Base-by-base conservation (phyloP, 2,329 filamentous ascomycete genomes). In the Aureobasidium subglaciale region DNA sequence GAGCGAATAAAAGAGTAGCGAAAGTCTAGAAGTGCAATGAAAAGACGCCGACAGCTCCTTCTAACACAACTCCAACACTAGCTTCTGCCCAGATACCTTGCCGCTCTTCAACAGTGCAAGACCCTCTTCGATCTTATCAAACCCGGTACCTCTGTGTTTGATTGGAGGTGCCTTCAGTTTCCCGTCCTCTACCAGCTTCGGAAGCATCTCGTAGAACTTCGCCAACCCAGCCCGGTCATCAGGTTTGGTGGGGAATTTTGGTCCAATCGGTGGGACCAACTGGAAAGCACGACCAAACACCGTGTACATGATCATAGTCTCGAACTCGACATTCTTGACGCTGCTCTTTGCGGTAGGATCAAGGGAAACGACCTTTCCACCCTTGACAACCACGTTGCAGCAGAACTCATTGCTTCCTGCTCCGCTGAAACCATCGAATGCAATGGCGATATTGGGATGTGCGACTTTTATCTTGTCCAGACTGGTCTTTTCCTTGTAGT, bases 401-500 rank as follows among this genome's bases (percentile, higher is more conserved):
- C 35, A 40, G 4, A 40, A 40, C 5, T 40, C 18, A 16, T 16
- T 40, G 3, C n/a, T 16, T n/a, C 18, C n/a, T 8, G n/a, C 35
- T 8, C n/a, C 35, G 15, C n/a, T 8, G 15, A 40, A 16, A n/a
- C 35, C 35, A 40, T 40, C 35, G 35, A 40, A 40, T 20, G 35
- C 35, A 20, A 16, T 7, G 15, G 18, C 35, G 1, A 40, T 8
- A 20, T 40, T n/a, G 8, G 35, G 35, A 20, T 16, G 18, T n/a
- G 35, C 15, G n/a, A 8, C 15, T 16, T 48, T 46, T 62, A 79
- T 78, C 52, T 75, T 67, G 18, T 64, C 63, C 2, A 68, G 67
- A n/a, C 67, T 66, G 18, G 68, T 67, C 0, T 70, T 65, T 2
- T 67, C 67, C 6, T 65, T 66, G 67, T 79, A 78, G 64, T 78